Base-by-base conservation (phyloP, 768 basidiomycete genomes). In the Dentipellis sp. region DNA sequence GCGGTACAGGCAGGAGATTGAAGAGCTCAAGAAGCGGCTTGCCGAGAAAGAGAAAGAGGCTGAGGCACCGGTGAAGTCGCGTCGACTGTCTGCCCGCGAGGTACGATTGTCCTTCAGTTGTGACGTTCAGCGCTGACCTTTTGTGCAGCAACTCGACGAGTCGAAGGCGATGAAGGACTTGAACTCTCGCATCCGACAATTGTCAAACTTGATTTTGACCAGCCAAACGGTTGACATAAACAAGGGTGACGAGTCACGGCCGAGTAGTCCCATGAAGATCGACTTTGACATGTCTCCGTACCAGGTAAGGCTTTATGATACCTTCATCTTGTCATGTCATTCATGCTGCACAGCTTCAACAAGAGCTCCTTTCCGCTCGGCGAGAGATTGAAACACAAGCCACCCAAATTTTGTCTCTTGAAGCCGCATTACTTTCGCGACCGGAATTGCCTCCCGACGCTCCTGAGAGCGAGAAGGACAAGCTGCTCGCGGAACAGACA, bases 1-100 rank as follows among this genome's bases (percentile, higher is more conserved):
- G 73, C 80, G 92, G 52, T 97, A 98, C 68, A 82, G 91, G 62
- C 90, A 88, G 64, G 93, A 98, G 72, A 95, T 99, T 54, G 94
- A 94, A 50, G 87, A 89, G 42, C 81, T 99, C 53, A 89, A 86
- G 73, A 72, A 68, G 2, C 79, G 91, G 42, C 75, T 94, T 42
- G 71, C 76, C 12, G 88, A 89, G 59, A 75, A 82, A 39, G 86
- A 89, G 66, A 78, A 57, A 19, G 59, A 57, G 3, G 61, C 80
- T 9, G 85, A 85, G 52, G 83, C 80, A 12, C 76, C 75, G 16
- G 67, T 64, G 45, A 68, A 70, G 61, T 66, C 64, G n/a, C 69
- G 76, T 46, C 65, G 76, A 29, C 55, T 78, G 55, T 76, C 76
- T 17, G 77, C 76, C n/a, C 69, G 71, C 47, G 76, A 78, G 72